These are phyloP conservation scores for Phytophthora tubulina DNA, from an alignment of 352 stramenopile species.

Conservation along the genomic window DNA sequence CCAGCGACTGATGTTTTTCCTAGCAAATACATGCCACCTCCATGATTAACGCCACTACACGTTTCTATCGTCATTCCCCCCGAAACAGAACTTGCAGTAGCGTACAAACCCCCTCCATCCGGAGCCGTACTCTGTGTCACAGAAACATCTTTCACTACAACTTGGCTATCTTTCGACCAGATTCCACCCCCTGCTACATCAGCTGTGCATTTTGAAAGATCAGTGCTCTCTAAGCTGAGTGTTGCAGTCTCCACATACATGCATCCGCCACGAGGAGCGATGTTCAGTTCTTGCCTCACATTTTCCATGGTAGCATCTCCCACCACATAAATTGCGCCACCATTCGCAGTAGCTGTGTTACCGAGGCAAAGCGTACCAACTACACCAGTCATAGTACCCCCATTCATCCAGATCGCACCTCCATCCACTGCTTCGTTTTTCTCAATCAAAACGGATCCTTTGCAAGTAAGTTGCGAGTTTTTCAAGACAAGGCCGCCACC, in stretches of 20 bases:
- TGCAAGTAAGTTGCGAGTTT: conserved; percentile 22
- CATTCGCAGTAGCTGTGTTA: conserved; percentile 23
- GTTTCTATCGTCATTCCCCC: conserved; percentile 25
- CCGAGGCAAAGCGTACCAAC: conserved; percentile 15
- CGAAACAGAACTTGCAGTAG: conserved; percentile 20
- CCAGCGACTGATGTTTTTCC: conserved; percentile 17
- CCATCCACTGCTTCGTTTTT: conserved; percentile 27
- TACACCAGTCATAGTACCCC: conserved; percentile 24
- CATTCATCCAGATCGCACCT: conserved; percentile 30
- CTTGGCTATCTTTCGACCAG: conserved; percentile 21
- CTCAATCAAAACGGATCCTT: conserved; percentile 20
- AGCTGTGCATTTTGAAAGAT: conserved; percentile 17
- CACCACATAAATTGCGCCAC: conserved; percentile 25
- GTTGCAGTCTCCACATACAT: conserved; percentile 24
- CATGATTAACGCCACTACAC: conserved; percentile 19
- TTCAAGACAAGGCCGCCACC: conserved; percentile 36
- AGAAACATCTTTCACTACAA: conserved; percentile 16
- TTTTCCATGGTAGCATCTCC: conserved; percentile 18
- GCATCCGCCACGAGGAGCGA: conserved; percentile 23
- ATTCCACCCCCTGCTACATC: conserved; percentile 38
- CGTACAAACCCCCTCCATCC: conserved; percentile 33
- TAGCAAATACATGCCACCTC: conserved; percentile 37
- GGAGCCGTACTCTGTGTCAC: conserved; percentile 9
- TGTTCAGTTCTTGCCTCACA: conserved; percentile 23
- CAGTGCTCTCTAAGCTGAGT: conserved; percentile 15